Percentiles rank a stretch among this genome's conserved stretches.
Conservation (phyloP, 2,329 filamentous ascomycete species). For the Paraphoma sp. region DNA sequence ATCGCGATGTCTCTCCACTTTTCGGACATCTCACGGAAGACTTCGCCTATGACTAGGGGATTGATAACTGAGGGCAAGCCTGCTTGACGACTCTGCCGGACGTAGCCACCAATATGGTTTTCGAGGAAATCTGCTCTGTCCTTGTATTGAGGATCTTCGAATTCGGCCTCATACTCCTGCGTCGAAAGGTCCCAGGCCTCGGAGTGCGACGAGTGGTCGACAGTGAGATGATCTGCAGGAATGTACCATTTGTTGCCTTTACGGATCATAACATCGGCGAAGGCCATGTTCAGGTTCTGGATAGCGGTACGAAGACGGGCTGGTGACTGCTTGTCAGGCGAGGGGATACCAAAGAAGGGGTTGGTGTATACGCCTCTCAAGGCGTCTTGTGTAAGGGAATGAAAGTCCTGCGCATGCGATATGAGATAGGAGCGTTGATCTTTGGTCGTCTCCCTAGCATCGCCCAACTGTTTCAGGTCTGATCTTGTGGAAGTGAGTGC, state of each 20-base stretch:
- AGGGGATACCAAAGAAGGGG: constrained; percentile 26
- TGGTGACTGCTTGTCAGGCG: constrained; percentile 6
- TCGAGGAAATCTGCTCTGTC: constrained; percentile 21
- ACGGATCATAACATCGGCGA: constrained; percentile 30
- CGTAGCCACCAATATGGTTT: constrained; percentile 16
- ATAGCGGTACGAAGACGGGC: constrained; percentile 42
- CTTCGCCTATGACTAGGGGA: constrained; percentile 23
- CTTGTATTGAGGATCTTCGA: constrained; percentile 15
- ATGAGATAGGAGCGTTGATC: constrained; percentile 33
- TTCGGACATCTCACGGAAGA: constrained; percentile 32
- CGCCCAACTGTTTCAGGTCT: constrained; percentile 23
- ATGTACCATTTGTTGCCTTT: constrained; percentile 36
- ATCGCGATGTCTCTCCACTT: constrained; percentile 25
- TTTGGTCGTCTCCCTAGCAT: constrained; percentile 20
- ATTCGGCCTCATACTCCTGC: constrained; percentile 14
- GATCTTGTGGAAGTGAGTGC: constrained; percentile 18
- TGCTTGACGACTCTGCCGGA: constrained; percentile 24
- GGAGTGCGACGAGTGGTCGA: background rate
- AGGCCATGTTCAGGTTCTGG: constrained; percentile 35
- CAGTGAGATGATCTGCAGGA: background rate
- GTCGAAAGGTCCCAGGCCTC: constrained; percentile 3
- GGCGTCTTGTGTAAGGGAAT: constrained; percentile 26
- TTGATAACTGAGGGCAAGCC: constrained; percentile 32
- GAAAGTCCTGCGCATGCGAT: constrained; percentile 24
- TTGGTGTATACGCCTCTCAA: constrained; percentile 29